Conservation (phyloP, 1,284 basidiomycete species). For the Peniophora sp. region DNA sequence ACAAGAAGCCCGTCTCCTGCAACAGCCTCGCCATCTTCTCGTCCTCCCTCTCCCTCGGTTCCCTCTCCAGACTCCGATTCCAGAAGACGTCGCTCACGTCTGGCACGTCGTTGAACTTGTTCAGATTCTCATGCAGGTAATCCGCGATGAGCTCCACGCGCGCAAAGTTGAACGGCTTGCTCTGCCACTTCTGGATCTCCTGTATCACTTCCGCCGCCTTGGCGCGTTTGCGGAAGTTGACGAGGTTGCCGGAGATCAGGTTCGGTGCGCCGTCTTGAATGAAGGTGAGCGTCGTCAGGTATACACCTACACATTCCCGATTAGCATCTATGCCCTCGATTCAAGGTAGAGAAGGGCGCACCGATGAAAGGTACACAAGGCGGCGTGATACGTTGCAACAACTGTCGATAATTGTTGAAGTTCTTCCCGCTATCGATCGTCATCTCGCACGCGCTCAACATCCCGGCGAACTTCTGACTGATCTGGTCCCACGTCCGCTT, state of each 20-base stretch:
- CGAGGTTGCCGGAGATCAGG: conserved; percentile 68
- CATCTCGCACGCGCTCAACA: conserved; percentile 66
- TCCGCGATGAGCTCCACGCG: conserved; percentile 61
- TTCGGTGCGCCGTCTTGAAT: conserved; percentile 99
- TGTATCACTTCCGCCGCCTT: conserved; percentile 92
- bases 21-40: conserved; percentile 87
- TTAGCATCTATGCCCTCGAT: not conserved
- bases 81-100: conserved; percentile 71
- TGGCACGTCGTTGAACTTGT: conserved; percentile 50
- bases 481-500: conserved; percentile 96
- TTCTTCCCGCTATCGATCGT: conserved; percentile 89
- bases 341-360: conserved; percentile 23
- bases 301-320: conserved; percentile 60
- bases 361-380: conserved; percentile 98
- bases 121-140: conserved; percentile 76
- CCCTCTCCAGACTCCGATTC: conserved; percentile 77
- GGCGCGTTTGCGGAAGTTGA: conserved; percentile 95
- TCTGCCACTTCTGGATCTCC: conserved; percentile 95
- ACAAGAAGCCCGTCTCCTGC: conserved; percentile 85
- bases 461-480: conserved; percentile 61
- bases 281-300: conserved; percentile 92
- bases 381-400: conserved; percentile 80
- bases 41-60: conserved; percentile 90
- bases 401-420: conserved; percentile 86
- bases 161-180: conserved; percentile 82